These are phyloP conservation scores for Sherardia arvensis DNA, from an alignment of 257 asterid genomes.

Conservation along the genomic window DNA sequence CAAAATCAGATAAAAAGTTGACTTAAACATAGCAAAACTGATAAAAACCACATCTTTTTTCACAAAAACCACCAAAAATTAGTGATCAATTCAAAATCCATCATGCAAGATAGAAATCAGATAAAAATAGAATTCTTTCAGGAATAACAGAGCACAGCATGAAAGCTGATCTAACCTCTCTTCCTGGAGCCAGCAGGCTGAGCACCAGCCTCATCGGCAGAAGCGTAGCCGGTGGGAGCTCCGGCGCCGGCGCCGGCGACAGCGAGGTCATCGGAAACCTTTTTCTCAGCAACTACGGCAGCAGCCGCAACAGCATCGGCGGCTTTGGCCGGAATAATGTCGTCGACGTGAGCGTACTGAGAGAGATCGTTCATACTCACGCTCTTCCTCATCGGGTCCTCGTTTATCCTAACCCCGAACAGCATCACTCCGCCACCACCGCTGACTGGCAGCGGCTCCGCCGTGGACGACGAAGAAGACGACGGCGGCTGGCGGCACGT, in stretches of 20 bases:
- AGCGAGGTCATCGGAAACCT: constrained; percentile 23
- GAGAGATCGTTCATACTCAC: constrained; percentile 82
- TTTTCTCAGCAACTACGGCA: constrained; percentile 15
- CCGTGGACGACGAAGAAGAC: constrained; percentile 28
- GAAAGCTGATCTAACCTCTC: constrained; percentile 58
- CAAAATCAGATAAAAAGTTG: not conserved
- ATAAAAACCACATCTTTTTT: no score
- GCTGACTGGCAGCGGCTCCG: constrained; percentile 3
- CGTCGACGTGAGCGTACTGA: constrained; percentile 39
- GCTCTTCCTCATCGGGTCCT: constrained; percentile 85
- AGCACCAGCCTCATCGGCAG: constrained; percentile 66
- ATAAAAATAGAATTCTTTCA: no score
- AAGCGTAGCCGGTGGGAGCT: constrained; percentile 40
- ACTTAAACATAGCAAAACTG: no score
- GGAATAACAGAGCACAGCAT: no score
- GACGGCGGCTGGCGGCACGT: constrained; percentile 30
- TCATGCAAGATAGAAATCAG: no score
- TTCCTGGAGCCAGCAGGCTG: constrained; percentile 50
- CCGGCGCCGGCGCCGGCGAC: no score
- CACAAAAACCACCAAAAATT: no score
- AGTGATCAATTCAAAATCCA: no score
- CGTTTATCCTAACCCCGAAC: constrained; percentile 76
- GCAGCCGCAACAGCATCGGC: constrained; percentile 7
- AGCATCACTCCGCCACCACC: constrained; percentile 64
- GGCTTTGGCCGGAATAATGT: constrained; percentile 1